phyloP scores from a whole-genome alignment of 768 basidiomycete genomes.

The Lentinula detonsa region DNA sequence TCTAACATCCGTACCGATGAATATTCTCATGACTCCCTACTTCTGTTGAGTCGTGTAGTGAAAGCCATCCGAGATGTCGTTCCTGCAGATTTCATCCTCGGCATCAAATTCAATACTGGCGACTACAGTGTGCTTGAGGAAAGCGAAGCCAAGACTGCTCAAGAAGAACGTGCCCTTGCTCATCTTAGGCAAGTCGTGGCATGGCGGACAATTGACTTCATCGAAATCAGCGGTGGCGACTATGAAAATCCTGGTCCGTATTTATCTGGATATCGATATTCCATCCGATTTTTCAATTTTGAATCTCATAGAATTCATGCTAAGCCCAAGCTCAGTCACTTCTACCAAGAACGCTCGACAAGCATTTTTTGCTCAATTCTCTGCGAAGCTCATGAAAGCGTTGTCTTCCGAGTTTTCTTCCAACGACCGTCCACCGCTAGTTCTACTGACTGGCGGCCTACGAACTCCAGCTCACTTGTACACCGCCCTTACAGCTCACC shows the following conservation, averaged over 20 bases:
- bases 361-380: slow-evolving; percentile 68
- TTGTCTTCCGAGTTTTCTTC: slow-evolving; percentile 28
- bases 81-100: slow-evolving; percentile 59
- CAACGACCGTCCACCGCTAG: slow-evolving; percentile 38
- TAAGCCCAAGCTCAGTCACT: slow-evolving; percentile 1
- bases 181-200: slow-evolving; percentile 56
- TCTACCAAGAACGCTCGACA: slow-evolving; percentile 42
- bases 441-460: slow-evolving; percentile 82
- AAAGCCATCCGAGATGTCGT: slow-evolving; percentile 46
- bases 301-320: slow-evolving; percentile 38
- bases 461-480: slow-evolving; percentile 50
- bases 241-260: slow-evolving; percentile 71
- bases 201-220: slow-evolving; percentile 71
- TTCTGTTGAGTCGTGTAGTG: slow-evolving; percentile 52
- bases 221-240: slow-evolving; percentile 85
- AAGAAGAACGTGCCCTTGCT: slow-evolving; percentile 43
- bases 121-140: slow-evolving; percentile 48
- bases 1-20: slow-evolving; percentile 53
- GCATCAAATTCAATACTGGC: slow-evolving; percentile 75
- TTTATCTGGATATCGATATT: neutral
- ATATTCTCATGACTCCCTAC: slow-evolving; percentile 47
- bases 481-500: slow-evolving; percentile 41
- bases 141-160: slow-evolving; percentile 14
- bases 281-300: neutral
- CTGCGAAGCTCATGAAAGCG: slow-evolving; percentile 44